phyloP scores from a whole-genome alignment of 1,284 basidiomycete species.

The Porodaedalea pini region DNA sequence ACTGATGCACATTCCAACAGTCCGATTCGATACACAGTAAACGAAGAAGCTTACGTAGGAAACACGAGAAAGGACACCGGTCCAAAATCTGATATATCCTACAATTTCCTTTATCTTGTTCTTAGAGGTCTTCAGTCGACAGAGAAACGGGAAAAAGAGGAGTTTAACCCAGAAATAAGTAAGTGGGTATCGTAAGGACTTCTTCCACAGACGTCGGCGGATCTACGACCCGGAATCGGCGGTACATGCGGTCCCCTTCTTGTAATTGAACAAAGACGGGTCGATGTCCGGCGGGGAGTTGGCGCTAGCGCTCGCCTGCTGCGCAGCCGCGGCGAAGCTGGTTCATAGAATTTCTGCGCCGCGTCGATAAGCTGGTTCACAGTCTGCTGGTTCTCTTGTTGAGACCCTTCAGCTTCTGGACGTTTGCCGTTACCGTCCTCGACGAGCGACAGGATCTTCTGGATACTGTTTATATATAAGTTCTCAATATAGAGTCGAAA shows the following conservation, averaged over 20 bases:
- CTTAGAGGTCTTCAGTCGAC: too few relatives aligned
- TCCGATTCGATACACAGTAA: too few relatives aligned
- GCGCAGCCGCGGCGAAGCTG: constrained; percentile 19
- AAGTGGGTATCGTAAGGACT: neutral
- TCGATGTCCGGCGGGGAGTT: constrained; percentile 25
- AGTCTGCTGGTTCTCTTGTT: constrained; percentile 19
- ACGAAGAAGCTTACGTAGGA: too few relatives aligned
- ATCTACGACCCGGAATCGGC: neutral
- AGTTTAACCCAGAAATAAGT: neutral
- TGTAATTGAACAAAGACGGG: constrained; percentile 18
- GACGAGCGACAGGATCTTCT: constrained; percentile 21
- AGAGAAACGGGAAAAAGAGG: too few relatives aligned
- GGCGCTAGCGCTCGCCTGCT: constrained; percentile 20
- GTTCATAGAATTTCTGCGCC: constrained; percentile 18
- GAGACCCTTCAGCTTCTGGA: constrained; percentile 20
- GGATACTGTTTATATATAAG: constrained; percentile 8
- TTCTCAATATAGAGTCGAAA: neutral
- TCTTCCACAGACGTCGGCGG: too few relatives aligned
- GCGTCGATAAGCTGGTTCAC: constrained; percentile 20
- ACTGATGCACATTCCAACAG: too few relatives aligned
- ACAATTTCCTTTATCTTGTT: too few relatives aligned
- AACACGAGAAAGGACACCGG: too few relatives aligned
- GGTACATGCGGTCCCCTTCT: constrained; percentile 14
- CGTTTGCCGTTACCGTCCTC: constrained; percentile 18
- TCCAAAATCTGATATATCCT: too few relatives aligned